These are phyloP conservation scores for Boletus subluridellus DNA, from an alignment of 1,284 basidiomycete genomes.

Conservation along the genomic window DNA sequence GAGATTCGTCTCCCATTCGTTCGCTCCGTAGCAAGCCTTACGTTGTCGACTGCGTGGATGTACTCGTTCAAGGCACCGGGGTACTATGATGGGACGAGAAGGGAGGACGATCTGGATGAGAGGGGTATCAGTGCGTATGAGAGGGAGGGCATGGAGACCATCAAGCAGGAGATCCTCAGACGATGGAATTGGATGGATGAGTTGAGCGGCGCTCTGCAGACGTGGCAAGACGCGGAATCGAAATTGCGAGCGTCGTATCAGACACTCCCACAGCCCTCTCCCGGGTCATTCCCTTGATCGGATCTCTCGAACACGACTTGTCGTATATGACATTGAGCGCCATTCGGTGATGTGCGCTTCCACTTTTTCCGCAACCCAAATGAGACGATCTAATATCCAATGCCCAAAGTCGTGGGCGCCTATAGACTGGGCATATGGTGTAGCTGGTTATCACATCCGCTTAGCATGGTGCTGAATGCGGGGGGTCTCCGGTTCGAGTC, in stretches of 20 bases:
- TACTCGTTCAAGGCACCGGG: conserved; percentile 13
- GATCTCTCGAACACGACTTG: neutral
- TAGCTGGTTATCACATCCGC: conserved; percentile 51
- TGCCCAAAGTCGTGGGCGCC: neutral
- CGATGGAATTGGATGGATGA: conserved; percentile 5
- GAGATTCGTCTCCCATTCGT: too few species aligned
- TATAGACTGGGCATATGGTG: conserved; percentile 39
- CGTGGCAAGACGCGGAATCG: conserved; percentile 16
- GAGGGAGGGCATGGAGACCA: conserved; percentile 13
- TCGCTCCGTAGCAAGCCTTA: neutral
- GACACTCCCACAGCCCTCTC: neutral
- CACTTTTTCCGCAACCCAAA: too few species aligned
- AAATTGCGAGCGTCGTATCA: neutral
- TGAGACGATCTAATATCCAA: too few species aligned
- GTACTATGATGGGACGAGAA: conserved; percentile 23
- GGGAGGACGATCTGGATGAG: conserved; percentile 10
- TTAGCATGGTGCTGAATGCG: conserved; percentile 39
- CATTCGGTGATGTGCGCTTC: neutral
- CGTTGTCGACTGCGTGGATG: conserved; percentile 16
- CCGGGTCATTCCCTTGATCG: too few species aligned
- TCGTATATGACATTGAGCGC: neutral
- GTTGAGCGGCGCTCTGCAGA: neutral
- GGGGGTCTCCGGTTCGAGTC: conserved; percentile 42
- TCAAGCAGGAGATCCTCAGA: conserved; percentile 3
- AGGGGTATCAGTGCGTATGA: conserved; percentile 13